Percentiles rank a stretch among this genome's conserved stretches.
These are phyloP conservation scores for Fusarium goolgardi DNA, from an alignment of 2,329 filamentous ascomycete species.

Conservation along the genomic window DNA sequence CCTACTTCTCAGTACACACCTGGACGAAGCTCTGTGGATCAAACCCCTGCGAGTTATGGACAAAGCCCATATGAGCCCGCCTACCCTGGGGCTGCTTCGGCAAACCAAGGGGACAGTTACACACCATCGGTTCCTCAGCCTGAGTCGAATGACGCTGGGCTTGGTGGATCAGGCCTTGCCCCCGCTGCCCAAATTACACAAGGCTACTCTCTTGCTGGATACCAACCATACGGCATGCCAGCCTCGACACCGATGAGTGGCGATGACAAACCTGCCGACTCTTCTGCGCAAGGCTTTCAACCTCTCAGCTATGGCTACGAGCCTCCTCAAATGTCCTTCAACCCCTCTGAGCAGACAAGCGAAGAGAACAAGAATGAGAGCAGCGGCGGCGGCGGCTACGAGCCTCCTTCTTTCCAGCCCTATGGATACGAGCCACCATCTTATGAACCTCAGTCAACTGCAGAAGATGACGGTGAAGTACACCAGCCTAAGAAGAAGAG, in stretches of 20 bases:
- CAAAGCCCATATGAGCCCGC: conserved; percentile 54
- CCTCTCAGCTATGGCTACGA: conserved; percentile 64
- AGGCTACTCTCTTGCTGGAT: conserved; percentile 33
- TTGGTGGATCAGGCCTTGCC: conserved; percentile 34
- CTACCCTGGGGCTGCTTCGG: conserved; percentile 34
- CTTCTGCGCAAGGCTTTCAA: conserved; percentile 55
- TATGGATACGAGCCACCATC: conserved; percentile 69
- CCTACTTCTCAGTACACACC: conserved; percentile 65
- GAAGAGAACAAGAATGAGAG: conserved; percentile 44
- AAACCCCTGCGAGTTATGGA: conserved; percentile 49
- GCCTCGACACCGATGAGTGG: conserved; percentile 28
- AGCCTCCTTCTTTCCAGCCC: conserved; percentile 71
- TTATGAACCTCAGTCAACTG: conserved; percentile 62
- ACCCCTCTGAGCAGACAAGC: conserved; percentile 28
- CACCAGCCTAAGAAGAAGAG: conserved; percentile 78
- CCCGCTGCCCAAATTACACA: conserved; percentile 46
- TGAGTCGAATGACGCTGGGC: conserved; percentile 21
- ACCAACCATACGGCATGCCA: conserved; percentile 49
- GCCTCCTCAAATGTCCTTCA: conserved; percentile 55
- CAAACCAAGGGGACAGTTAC: conserved; percentile 37
- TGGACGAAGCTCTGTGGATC: conserved; percentile 45
- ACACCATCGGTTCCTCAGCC: conserved; percentile 33
- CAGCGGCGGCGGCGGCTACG: conserved; percentile 62
- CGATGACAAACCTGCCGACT: conserved; percentile 28
- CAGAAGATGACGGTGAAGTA: conserved; percentile 58